Evolutionary conservation across 169 alveolate species (phyloP).

Genomic region (Cryptosporidium parvum): DNA sequence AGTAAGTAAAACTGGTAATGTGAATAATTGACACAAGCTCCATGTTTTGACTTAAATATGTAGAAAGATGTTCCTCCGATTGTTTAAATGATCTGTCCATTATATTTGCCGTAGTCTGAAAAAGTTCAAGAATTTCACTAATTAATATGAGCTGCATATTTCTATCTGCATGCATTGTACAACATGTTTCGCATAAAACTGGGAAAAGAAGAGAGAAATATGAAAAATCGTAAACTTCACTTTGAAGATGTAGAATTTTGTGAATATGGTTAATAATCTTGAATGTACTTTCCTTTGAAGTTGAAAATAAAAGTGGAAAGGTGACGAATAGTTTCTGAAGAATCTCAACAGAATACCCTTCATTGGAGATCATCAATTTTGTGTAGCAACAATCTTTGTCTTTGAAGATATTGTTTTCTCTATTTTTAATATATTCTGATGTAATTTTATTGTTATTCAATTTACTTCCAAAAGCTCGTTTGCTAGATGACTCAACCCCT

Average conservation of each 20-base stretch:
- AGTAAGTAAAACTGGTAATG: slow-evolving; percentile 54
- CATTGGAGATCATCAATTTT: slow-evolving; percentile 30
- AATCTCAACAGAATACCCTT: slow-evolving; percentile 5
- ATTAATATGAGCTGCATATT: slow-evolving; percentile 1
- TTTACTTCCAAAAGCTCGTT: neutral
- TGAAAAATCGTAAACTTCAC: slow-evolving; percentile 3
- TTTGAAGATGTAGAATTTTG: slow-evolving; percentile 11
- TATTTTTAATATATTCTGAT: neutral
- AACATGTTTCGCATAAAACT: slow-evolving; percentile 58
- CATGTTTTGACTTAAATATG: neutral
- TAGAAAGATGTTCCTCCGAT: slow-evolving; percentile 7
- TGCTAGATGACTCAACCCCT: neutral
- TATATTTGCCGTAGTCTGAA: slow-evolving; percentile 5
- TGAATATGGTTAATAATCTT: slow-evolving; percentile 10
- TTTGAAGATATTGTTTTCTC: neutral
- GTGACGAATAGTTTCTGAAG: slow-evolving; percentile 39
- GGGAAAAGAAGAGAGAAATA: slow-evolving; percentile 58
- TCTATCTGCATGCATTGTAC: slow-evolving; percentile 38
- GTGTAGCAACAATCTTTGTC: slow-evolving; percentile 16
- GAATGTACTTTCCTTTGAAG: neutral
- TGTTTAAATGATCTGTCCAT: neutral
- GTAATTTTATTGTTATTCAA: neutral
- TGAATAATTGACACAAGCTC: slow-evolving; percentile 32
- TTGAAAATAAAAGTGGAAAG: slow-evolving; percentile 25
- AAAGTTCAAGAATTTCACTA: slow-evolving; percentile 21